These are phyloP conservation scores for Trametes cinnabarina DNA, from an alignment of 768 basidiomycete genomes.

Conservation along the genomic window DNA sequence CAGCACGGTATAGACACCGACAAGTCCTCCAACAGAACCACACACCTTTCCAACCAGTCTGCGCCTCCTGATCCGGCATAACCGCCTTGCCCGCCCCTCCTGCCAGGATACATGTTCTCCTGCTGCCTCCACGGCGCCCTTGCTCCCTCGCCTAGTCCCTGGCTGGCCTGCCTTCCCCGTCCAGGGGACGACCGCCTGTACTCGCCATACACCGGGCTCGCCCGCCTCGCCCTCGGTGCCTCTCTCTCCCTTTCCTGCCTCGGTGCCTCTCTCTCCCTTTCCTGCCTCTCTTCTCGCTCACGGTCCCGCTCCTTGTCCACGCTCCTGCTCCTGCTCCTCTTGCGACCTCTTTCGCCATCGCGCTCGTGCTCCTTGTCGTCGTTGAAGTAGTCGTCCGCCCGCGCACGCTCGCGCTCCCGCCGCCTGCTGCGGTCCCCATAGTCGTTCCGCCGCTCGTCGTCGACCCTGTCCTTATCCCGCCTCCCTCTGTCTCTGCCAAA, in stretches of 20 bases:
- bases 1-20: conserved; percentile 1
- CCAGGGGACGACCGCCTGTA: conserved; percentile 34
- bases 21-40: too few species aligned
- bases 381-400: conserved; percentile 37
- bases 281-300: conserved; percentile 26
- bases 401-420: conserved; percentile 26
- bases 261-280: conserved; percentile 22
- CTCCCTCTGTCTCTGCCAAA: conserved; percentile 5
- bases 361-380: conserved; percentile 21
- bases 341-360: conserved; percentile 5
- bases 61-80: conserved; percentile 36
- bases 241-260: conserved; percentile 27
- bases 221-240: conserved; percentile 23
- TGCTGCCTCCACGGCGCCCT: conserved; percentile 45
- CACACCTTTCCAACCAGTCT: conserved; percentile 72
- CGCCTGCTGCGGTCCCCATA: conserved; percentile 24
- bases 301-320: conserved; percentile 25
- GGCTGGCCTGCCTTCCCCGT: conserved; percentile 16
- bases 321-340: conserved; percentile 26
- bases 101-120: conserved; percentile 58
- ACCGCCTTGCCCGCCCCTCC: conserved; percentile 27
- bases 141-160: conserved; percentile 18
- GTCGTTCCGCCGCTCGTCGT: conserved; percentile 22
- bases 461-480: conserved; percentile 24
- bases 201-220: conserved; percentile 36